Evolutionary conservation across 768 basidiomycete genomes (phyloP), one percentile per base, ranked within the genome.

Genomic region (Serendipita indica): DNA sequence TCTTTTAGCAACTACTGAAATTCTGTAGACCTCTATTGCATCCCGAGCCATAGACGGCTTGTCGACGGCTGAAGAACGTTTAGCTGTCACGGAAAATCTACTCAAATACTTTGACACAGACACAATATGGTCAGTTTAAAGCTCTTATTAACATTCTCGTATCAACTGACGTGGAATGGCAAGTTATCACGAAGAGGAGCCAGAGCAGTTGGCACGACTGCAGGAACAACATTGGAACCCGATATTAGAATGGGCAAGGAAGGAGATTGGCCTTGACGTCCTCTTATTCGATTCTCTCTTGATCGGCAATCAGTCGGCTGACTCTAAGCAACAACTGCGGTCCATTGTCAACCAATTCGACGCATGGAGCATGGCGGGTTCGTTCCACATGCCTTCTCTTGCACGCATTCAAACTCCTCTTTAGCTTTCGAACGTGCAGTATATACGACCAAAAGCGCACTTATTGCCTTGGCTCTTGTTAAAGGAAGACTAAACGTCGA

Each of bases 41-140:
- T 82, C 90, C n/a, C 75, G 93, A 65, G 94, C 93, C 4, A 79
- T 96, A 41, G 96, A 99, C 69, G 77, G 79, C 1, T 74, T 93
- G 64, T 66, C 72, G 16, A 78, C 87, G 57, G 71, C 76, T 56
- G 65, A 69, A 22, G 79, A 79, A 16, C 75, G 84, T 27, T 66
- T 68, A 14, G 77, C 86, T 59, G 85, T 92, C 18, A 77, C 79
- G 33, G 74, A 77, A 25, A 76, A 81, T 10, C 70, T 98, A 39
- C 70, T 96, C 39, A 79, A 81, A 60, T 98, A 96, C 70, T 72
- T 98, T 30, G 89, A 96, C 66, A 97, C 94, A 1, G 96, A 99
- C 69, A 91, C 96, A 1, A 79, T 96, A 61, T 91, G 88, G 90
- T 89, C 61, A 58, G 73, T 66, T n/a, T n/a, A n/a, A n/a, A n/a